Base-by-base conservation (phyloP, 2,329 filamentous ascomycete species). In the Aureobasidium sp. region DNA sequence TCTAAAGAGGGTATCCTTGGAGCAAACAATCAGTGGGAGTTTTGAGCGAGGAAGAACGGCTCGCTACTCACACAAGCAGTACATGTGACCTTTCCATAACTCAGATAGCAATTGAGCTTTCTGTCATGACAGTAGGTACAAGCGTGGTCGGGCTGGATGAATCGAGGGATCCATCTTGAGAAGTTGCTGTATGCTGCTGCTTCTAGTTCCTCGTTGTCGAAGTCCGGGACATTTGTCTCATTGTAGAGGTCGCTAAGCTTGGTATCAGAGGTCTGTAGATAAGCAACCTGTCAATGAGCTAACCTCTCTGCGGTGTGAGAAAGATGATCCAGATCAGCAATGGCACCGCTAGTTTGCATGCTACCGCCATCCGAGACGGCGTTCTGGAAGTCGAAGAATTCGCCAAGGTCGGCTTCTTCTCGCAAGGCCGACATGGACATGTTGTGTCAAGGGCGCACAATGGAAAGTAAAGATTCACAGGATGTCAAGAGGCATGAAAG, bases 91-190 rank as follows among this genome's bases (percentile, higher is more conserved):
- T 74, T 71, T 23, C 73, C 74, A 58, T 66, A 66, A 40, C 65
- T 66, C 42, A 78, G 71, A 61, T 77, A 78, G 68, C 78, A 80
- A 59, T 77, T 72, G 37, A 80, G 71, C n/a, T 73, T 70, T 65
- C 68, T 74, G 1, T 74, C 75, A 25, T 73, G 70, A 64, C 78
- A 80, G 62, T 79, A 78, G 37, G 78, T 75, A 67, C 78, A 80
- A 31, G 76, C 69, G 51, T 74, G 69, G 35, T 72, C 69, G 7
- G 77, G 75, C 57, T 77, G 75, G 37, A 75, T 69, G 62, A 79
- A 79, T 61, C 73, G 69, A 33, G 77, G 77, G 19, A 80, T 74
- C 73, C 74, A 79, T 63, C 70, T 73, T 6, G 73, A 74, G 61
- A 78, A 78, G 63, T 77, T 73, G 27, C 69, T 71, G 64, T 77